Evolutionary conservation across 352 stramenopile genomes (phyloP).

Genomic region (Phytophthora europaea): DNA sequence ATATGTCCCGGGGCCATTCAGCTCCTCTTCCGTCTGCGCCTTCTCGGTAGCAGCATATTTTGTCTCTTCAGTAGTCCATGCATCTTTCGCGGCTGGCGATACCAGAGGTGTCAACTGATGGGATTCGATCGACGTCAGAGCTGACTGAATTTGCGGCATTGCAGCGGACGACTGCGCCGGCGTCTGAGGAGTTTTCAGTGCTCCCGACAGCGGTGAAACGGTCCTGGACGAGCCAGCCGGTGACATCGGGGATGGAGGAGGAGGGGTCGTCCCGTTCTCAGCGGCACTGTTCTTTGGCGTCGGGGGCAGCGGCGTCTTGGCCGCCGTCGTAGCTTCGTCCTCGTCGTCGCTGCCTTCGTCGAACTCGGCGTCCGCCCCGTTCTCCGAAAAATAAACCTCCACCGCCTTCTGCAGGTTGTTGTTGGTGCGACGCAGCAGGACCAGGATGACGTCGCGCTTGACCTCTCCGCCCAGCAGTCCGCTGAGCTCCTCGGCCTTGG

Average conservation of each 20-base stretch:
- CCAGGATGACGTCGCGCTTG: conserved; percentile 58
- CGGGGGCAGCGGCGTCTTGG: conserved; percentile 27
- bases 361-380: conserved; percentile 53
- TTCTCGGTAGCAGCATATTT: conserved; percentile 18
- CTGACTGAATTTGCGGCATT: conserved; percentile 49
- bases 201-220: conserved; percentile 33
- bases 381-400: conserved; percentile 84
- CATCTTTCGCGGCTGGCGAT: conserved; percentile 35
- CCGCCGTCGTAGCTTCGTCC: conserved; percentile 35
- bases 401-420: conserved; percentile 83
- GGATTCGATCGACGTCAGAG: conserved; percentile 58
- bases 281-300: conserved; percentile 14
- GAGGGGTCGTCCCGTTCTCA: conserved; percentile 16
- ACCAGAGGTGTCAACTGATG: conserved; percentile 68
- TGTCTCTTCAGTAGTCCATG: conserved; percentile 12
- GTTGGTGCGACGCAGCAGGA: conserved; percentile 68
- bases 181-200: conserved; percentile 27
- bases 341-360: conserved; percentile 58
- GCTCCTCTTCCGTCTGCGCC: conserved; percentile 38
- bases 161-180: conserved; percentile 45
- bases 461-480: conserved; percentile 83
- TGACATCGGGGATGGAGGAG: conserved; percentile 4
- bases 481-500: conserved; percentile 64
- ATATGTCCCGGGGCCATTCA: conserved; percentile 77
- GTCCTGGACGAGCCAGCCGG: conserved; percentile 23